Evolutionary conservation across 371 early-diverging fungal species (phyloP), one percentile per base, ranked within the genome.

Genomic region (Mucor irregularis): DNA sequence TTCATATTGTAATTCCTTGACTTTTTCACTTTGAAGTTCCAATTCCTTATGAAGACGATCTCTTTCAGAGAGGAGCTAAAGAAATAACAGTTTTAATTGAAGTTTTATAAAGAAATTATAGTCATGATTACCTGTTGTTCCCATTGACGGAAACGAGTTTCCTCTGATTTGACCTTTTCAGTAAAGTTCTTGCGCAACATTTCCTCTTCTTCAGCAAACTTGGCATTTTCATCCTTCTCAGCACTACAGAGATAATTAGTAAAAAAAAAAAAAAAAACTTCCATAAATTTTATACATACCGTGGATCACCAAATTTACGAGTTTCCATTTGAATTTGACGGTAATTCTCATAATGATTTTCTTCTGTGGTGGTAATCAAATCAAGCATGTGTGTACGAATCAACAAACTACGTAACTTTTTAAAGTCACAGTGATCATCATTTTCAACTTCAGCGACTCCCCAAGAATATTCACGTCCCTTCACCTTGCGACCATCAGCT

Each of bases 11-110:
- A 96, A 76, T 63, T 87, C 85, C 74, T 95, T 95, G 60, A 97
- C 89, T 34, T 82, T 81, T 64, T 83, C 85, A 71, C 96, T 95
- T 71, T 95, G 93, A 48, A 83, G 74, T 73, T 98, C 98, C 56
- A 98, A 81, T 58, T 98, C 96, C 70, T 94, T 90, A 82, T 96
- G 96, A 60, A 98, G 83, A 58, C 95, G 89, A 69, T 96, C 97
- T 53, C 98, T 86, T 79, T 98, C 98, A 62, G 89, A 87, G 76
- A 96, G 91, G 11, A 95, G 77, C 89, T 93, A 63, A 43, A 26
- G 19, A 5, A 5, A 25, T 26, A 40, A 13, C n/a, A 13, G 3
- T 2, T 43, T 0, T 43, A 14, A 37, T 37, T 37, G 37, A 14
- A n/a, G n/a, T 16, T 25, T 43, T 11, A 3, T 31, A 31, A 31